phyloP scores from a whole-genome alignment of 345 rosid species.

The Ceriops decandra region DNA sequence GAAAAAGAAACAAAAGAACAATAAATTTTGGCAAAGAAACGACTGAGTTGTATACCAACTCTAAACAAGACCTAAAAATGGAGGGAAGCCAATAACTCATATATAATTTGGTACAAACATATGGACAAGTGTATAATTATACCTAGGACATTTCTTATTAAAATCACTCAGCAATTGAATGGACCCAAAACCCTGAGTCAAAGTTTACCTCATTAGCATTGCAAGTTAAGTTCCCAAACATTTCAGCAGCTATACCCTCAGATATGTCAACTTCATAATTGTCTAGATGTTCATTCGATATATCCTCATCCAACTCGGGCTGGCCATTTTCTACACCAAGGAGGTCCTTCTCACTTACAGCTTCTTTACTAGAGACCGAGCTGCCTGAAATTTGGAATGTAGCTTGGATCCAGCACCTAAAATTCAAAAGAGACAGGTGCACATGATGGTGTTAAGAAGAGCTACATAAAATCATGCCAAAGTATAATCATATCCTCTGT shows the following conservation, averaged over 20 bases:
- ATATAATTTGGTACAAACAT: not conserved
- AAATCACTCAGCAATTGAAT: not conserved
- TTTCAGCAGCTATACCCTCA: constrained; percentile 67
- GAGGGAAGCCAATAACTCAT: not conserved
- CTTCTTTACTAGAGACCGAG: constrained; percentile 16
- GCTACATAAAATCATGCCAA: not conserved
- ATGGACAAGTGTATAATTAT: not conserved
- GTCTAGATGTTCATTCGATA: constrained; percentile 23
- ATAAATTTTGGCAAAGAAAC: constrained; percentile 1
- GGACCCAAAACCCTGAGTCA: constrained; percentile 9
- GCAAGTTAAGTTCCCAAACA: constrained; percentile 65
- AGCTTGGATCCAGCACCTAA: constrained; percentile 90
- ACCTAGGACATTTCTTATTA: not conserved
- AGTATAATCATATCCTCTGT: not conserved
- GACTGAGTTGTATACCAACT: not conserved
- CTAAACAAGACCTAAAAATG: not conserved
- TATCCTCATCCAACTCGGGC: constrained; percentile 17
- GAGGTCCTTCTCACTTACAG: constrained; percentile 27
- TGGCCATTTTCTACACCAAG: constrained; percentile 22
- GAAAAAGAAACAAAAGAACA: not conserved
- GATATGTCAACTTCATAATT: constrained; percentile 62
- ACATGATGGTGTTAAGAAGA: not conserved
- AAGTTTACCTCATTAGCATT: constrained; percentile 52
- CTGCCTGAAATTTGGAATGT: constrained; percentile 47
- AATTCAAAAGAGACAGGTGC: constrained; percentile 18